Conservation (phyloP, 176 grass and related monocot genomes). For the Oryza punctata region DNA sequence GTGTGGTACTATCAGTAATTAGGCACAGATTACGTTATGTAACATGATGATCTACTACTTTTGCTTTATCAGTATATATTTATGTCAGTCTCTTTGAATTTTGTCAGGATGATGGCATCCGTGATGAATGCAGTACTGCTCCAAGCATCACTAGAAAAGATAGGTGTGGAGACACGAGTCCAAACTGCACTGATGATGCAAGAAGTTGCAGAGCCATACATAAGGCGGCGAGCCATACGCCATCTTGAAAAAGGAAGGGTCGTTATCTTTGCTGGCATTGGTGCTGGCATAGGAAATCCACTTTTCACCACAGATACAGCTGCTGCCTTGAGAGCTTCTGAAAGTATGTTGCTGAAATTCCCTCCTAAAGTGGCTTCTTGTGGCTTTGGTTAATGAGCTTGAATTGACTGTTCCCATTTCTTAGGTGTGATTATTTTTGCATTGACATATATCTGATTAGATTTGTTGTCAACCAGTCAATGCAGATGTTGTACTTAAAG, state of each 20-base stretch:
- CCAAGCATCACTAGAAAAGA: conserved; percentile 91
- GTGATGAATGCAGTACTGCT: conserved; percentile 92
- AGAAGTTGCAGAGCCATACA: conserved; percentile 88
- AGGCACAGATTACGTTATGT: not conserved
- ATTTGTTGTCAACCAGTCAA: conserved; percentile 65
- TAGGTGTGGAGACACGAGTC: conserved; percentile 76
- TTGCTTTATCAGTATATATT: conserved; percentile 7
- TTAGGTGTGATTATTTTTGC: not conserved
- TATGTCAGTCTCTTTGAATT: conserved; percentile 1
- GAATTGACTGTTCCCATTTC: conserved; percentile 7
- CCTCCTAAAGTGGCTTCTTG: not conserved
- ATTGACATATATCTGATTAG: conserved; percentile 45
- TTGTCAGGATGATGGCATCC: conserved; percentile 92
- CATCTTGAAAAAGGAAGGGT: conserved; percentile 96
- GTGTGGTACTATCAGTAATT: not conserved
- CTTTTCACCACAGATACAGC: conserved; percentile 86
- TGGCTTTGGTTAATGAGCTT: conserved; percentile 24
- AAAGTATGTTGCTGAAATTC: conserved; percentile 56
- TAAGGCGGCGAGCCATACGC: conserved; percentile 81
- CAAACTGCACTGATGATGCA: conserved; percentile 85
- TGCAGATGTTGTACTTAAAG: conserved; percentile 92
- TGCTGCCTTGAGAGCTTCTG: conserved; percentile 85
- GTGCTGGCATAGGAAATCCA: conserved; percentile 67
- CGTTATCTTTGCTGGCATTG: conserved; percentile 83
- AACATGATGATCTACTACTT: conserved; percentile 2